These are phyloP conservation scores for Thermothelomyces thermophilus DNA, from an alignment of 2,329 filamentous ascomycete genomes.

Conservation along the genomic window DNA sequence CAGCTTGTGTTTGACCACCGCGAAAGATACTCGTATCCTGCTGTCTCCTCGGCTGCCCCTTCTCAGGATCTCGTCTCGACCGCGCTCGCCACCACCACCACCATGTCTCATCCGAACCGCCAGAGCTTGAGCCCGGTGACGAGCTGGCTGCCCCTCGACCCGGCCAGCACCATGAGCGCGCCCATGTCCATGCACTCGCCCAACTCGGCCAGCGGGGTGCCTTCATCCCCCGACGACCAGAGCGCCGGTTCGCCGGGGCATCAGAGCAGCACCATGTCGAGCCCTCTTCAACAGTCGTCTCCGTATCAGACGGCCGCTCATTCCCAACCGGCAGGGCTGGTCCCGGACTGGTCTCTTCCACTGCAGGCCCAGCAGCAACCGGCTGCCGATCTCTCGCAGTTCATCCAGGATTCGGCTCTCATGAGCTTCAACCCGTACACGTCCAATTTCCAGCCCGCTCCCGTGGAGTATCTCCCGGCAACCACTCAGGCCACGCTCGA, in stretches of 20 bases:
- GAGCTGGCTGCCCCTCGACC: slow-evolving; percentile 43
- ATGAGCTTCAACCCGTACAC: slow-evolving; percentile 50
- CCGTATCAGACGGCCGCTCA: slow-evolving; percentile 47
- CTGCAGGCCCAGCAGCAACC: slow-evolving; percentile 28
- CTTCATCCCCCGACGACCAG: slow-evolving; percentile 47
- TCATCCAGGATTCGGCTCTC: slow-evolving; percentile 52
- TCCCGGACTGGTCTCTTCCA: slow-evolving; percentile 56
- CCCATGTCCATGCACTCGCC: slow-evolving; percentile 33
- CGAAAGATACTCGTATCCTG: slow-evolving; percentile 47
- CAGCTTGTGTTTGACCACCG: slow-evolving; percentile 52
- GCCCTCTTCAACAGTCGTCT: slow-evolving; percentile 48
- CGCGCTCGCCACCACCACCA: slow-evolving; percentile 31
- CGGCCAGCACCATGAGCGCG: slow-evolving; percentile 29
- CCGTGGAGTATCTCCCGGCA: slow-evolving; percentile 55
- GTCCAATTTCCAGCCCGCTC: slow-evolving; percentile 46
- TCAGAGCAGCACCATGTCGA: slow-evolving; percentile 44
- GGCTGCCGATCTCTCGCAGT: slow-evolving; percentile 43
- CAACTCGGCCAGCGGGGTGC: slow-evolving; percentile 37
- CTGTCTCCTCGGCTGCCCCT: slow-evolving; percentile 33
- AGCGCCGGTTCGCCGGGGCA: slow-evolving; percentile 41
- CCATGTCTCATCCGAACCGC: slow-evolving; percentile 35
- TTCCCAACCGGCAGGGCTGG: slow-evolving; percentile 39
- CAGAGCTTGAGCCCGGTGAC: slow-evolving; percentile 41
- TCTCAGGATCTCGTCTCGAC: slow-evolving; percentile 32
- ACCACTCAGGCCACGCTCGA: slow-evolving; percentile 59